Percentiles rank a stretch among this genome's conserved stretches.
Evolutionary conservation across 2,329 filamentous ascomycete genomes (phyloP).

Genomic region (Penicillium sp.): DNA sequence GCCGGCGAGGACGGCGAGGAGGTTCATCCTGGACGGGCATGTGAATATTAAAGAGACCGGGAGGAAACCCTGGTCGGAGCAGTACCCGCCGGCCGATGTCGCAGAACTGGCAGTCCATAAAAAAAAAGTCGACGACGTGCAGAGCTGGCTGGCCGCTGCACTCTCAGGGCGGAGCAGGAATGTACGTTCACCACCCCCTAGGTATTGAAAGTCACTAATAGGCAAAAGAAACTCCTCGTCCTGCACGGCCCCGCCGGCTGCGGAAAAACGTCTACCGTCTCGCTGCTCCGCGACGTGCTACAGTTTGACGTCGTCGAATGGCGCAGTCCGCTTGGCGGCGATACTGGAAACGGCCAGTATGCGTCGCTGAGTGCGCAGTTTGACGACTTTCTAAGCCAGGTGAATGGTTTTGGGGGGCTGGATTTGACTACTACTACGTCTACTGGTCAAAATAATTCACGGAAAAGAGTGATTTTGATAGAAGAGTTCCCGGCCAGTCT

Average conservation of each 20-base stretch:
- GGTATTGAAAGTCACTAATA: constrained; percentile 24
- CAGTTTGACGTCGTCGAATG: constrained; percentile 78
- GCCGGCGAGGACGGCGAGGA: constrained; percentile 3
- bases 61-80: constrained; percentile 80
- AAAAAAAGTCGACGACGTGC: constrained; percentile 84
- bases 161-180: constrained; percentile 53
- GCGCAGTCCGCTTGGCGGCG: constrained; percentile 71
- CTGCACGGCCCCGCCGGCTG: constrained; percentile 88
- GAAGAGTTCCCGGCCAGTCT: constrained; percentile 81
- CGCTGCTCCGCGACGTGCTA: constrained; percentile 72
- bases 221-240: constrained; percentile 70
- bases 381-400: constrained; percentile 82
- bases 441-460: constrained; percentile 9
- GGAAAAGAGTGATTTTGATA: constrained; percentile 62
- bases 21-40: constrained; percentile 5
- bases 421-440: constrained; percentile 37
- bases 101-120: constrained; percentile 92
- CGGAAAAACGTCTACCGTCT: constrained; percentile 86
- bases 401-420: constrained; percentile 74
- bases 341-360: constrained; percentile 58
- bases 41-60: constrained; percentile 37
- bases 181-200: constrained; percentile 28
- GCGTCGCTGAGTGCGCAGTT: constrained; percentile 75
- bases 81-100: constrained; percentile 69
- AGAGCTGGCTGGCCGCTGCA: constrained; percentile 74